Base-by-base conservation (phyloP, 2,329 filamentous ascomycete genomes). In the Orbilia quercus region DNA sequence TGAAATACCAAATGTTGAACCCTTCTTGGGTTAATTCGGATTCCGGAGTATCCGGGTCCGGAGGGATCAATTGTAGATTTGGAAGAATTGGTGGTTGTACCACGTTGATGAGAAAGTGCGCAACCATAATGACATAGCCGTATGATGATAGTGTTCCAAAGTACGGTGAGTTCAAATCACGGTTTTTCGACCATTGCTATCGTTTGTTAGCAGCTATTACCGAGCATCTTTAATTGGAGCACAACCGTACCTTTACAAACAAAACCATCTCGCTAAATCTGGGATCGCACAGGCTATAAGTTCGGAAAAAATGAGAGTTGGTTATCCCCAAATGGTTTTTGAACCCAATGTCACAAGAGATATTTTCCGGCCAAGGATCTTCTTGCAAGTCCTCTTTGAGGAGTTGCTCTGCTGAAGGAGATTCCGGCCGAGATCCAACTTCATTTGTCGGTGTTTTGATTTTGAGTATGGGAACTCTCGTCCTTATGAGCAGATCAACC, bases 91-190 rank as follows among this genome's bases (percentile, higher is more conserved):
- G 91, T 0, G 93, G 92, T 51, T 87, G 84, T 0, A 86, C 90
- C 58, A 96, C 81, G 77, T 96, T 96, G 78, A 95, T 88, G 25
- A 96, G 85, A 78, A 94, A 96, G 80, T 97, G 93, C 14, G 96
- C 83, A 2, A 96, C 88, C 92, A 97, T 96, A 40, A 96, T 82
- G 3, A 95, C 91, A 80, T 94, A 97, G 54, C 93, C 92, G 78
- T 96, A 96, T 76, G 76, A 78, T 40, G 90, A 93, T 16, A 97
- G 83, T 0, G 92, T 96, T 44, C 93, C 92, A 38, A 89, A 89
- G 79, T 96, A 96, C 1, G 91, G 88, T 44, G 89, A 91, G 81
- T 96, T 96, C 81, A 96, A 93, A 75, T 88, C 90, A 50, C 93
- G 88, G 25, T 85, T 84, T 80, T 95, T 96, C 23, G 92, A 91